Evolutionary conservation across 2,329 filamentous ascomycete species (phyloP), one percentile per base, ranked within the genome.

Genomic region (Endocalyx cinctus): DNA sequence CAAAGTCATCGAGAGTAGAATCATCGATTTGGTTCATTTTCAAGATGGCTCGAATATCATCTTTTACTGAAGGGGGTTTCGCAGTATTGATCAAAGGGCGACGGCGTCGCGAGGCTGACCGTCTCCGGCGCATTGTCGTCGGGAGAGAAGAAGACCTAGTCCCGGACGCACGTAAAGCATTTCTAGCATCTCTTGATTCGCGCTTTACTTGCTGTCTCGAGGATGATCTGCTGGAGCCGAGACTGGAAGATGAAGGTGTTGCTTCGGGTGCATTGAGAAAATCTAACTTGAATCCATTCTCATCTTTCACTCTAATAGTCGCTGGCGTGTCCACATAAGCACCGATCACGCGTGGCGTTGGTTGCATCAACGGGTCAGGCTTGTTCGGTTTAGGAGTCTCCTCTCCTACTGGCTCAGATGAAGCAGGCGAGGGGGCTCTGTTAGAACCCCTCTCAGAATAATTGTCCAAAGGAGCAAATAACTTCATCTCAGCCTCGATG

Each of bases 1-100:
- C 72, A 18, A 78, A 59, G 39, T 78, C 71, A 29, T 79, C 74
- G n/a, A 77, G 52, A 0, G 74, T 78, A 1, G 72, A 75, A 45
- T 79, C 75, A 13, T 79, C 74, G 17, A 77, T 68, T 33, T 76
- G 64, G 45, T 77, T 67, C 27, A 57, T 59, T 12, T 63, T 63
- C 41, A 74, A 64, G 28, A 79, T 69, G 31, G 72, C 66, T 17
- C 66, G 57, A 17, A 79, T 55, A 43, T 79, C 75, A 36, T 77
- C 73, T 34, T 64, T 70, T 33, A 74, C 74, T 3, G 69, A 73
- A 2, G 71, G 67, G 4, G 64, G 71, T 37, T 63, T 70, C 33
- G 69, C 69, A 4, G 74, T 70, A 55, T 79, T 79, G 41, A 64
- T 61, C 22, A 76, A 50, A 10, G 69, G 64, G n/a, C 54, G 60